Evolutionary conservation across 169 alveolate genomes (phyloP).

Genomic region (Plasmodium gonderi): DNA sequence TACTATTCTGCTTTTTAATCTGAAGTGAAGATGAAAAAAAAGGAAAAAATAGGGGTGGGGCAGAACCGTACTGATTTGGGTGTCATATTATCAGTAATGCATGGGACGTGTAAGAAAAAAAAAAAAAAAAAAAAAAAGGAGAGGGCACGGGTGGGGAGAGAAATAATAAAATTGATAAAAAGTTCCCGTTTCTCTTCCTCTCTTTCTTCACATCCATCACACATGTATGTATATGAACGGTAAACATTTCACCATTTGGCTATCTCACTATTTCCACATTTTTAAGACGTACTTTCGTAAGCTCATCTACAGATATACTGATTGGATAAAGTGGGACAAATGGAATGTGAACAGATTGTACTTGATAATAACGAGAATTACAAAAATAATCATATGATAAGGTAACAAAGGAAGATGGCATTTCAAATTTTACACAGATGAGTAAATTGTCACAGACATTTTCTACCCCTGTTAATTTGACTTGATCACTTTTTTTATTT

Average conservation of each 20-base stretch:
- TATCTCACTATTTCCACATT: too few species aligned
- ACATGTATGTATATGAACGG: neutral
- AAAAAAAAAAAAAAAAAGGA: too few species aligned
- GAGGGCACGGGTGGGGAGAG: too few species aligned
- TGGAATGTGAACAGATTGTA: neutral
- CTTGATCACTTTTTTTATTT: neutral
- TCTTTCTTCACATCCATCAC: too few species aligned
- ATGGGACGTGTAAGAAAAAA: too few species aligned
- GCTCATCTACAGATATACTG: constrained; percentile 20
- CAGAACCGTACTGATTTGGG: too few species aligned
- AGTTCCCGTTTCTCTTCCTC: too few species aligned
- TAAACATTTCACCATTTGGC: too few species aligned
- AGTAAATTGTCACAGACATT: neutral
- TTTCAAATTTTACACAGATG: neutral
- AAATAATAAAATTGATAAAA: too few species aligned
- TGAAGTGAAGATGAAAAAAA: neutral
- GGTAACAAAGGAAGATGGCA: neutral
- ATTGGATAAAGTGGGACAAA: constrained; percentile 3
- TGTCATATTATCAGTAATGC: too few species aligned
- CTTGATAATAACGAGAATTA: neutral
- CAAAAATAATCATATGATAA: neutral
- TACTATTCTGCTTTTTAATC: constrained; percentile 18
- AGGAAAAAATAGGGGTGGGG: neutral
- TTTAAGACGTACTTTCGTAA: constrained; percentile 33
- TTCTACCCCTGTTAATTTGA: neutral